Percentiles rank a stretch among this genome's conserved stretches.
Conservation (phyloP, 176 grass and related monocot species). For the Urochloa ruziziensis region DNA sequence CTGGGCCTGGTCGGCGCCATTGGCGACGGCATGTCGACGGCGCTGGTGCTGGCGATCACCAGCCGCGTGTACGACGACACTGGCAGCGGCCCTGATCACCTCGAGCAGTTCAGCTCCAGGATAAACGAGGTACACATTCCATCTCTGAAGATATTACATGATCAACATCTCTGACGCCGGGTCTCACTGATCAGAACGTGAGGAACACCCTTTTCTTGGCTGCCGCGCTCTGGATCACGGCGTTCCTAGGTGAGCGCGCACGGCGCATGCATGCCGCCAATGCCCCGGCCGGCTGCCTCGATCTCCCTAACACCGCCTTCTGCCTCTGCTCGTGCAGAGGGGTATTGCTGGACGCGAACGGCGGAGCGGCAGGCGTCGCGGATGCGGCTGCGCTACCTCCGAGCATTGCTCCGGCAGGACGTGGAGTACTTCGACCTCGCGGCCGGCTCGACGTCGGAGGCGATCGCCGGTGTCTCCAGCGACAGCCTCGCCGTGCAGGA, state of each 20-base stretch:
- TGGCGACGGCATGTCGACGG: conserved; percentile 67
- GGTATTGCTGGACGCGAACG: conserved; percentile 85
- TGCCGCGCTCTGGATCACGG: conserved; percentile 50
- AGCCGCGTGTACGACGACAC: conserved; percentile 73
- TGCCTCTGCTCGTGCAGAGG: conserved; percentile 40
- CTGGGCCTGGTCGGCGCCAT: conserved; percentile 66
- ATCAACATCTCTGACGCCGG: no score
- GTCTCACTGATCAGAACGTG: conserved; percentile 36
- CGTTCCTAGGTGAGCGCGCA: conserved; percentile 60
- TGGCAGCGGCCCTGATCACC: conserved; percentile 32
- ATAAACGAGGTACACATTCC: conserved; percentile 45
- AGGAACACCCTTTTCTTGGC: conserved; percentile 66
- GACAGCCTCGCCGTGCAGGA: conserved; percentile 86
- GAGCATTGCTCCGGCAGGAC: conserved; percentile 75
- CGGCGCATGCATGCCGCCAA: neutral
- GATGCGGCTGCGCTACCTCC: conserved; percentile 68
- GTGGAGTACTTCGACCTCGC: conserved; percentile 87
- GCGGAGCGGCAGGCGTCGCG: conserved; percentile 87
- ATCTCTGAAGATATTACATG: neutral
- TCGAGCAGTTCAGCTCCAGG: conserved; percentile 47
- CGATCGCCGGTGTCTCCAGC: conserved; percentile 83
- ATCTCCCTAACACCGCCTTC: neutral
- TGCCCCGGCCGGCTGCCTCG: neutral
- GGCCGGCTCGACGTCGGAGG: conserved; percentile 65
- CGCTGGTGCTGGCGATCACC: conserved; percentile 68